These are phyloP conservation scores for Schrenkiella parvula DNA, from an alignment of 345 rosid species.

Conservation along the genomic window DNA sequence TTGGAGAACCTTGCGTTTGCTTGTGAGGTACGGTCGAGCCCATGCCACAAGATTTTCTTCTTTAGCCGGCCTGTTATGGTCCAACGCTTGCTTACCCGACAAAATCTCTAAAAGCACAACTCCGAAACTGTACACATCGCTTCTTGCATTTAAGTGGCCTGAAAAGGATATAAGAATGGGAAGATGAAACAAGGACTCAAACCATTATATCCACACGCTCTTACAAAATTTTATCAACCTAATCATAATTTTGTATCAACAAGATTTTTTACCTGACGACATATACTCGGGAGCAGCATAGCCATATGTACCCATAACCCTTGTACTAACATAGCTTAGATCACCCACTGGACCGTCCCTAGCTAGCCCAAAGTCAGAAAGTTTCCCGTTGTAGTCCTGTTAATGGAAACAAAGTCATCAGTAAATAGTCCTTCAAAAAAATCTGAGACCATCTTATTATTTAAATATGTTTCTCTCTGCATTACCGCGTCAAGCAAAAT, in stretches of 20 bases:
- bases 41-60: conserved; percentile 85
- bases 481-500: conserved; percentile 74
- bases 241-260: neutral
- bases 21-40: conserved; percentile 79
- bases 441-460: neutral
- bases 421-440: neutral
- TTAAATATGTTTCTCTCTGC: neutral
- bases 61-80: conserved; percentile 71
- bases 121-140: conserved; percentile 90
- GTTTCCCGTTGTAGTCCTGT: conserved; percentile 74
- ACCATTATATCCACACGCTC: neutral
- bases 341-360: conserved; percentile 87
- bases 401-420: conserved; percentile 6
- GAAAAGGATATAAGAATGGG: neutral
- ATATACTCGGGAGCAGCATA: conserved; percentile 42
- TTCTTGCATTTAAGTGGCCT: conserved; percentile 80
- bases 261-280: conserved; percentile 53
- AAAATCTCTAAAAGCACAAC: conserved; percentile 90
- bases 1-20: conserved; percentile 69
- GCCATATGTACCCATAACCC: conserved; percentile 94
- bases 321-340: conserved; percentile 78
- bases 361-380: conserved; percentile 93
- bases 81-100: conserved; percentile 72
- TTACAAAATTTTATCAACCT: neutral
- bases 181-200: neutral